Percentiles rank a stretch among this genome's conserved stretches.
Evolutionary conservation across 1,284 basidiomycete species (phyloP).

Genomic region (Ustilago shanxiensis): DNA sequence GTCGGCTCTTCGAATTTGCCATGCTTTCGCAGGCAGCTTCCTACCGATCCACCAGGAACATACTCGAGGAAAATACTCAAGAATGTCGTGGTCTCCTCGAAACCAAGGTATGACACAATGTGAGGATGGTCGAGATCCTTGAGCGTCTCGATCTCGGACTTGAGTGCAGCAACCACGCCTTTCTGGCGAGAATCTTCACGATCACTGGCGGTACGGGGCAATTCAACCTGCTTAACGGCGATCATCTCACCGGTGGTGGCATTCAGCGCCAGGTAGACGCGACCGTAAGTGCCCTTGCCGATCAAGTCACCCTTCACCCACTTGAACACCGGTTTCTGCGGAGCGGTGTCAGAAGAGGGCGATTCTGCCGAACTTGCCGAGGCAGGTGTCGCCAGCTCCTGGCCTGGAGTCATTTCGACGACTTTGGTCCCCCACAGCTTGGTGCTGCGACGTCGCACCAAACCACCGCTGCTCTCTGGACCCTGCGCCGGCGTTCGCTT

Average conservation of each 20-base stretch:
- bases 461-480: slow-evolving; percentile 72
- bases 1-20: slow-evolving; percentile 93
- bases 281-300: slow-evolving; percentile 95
- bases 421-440: slow-evolving; percentile 95
- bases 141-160: slow-evolving; percentile 90
- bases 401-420: slow-evolving; percentile 87
- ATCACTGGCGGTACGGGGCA: slow-evolving; percentile 89
- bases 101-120: slow-evolving; percentile 94
- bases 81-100: slow-evolving; percentile 87
- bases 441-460: slow-evolving; percentile 85
- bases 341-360: slow-evolving; percentile 56
- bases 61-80: slow-evolving; percentile 91
- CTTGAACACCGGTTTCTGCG: slow-evolving; percentile 79
- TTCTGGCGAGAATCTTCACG: slow-evolving; percentile 87
- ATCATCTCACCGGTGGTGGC: slow-evolving; percentile 99
- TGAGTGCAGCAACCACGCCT: slow-evolving; percentile 88
- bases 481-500: slow-evolving; percentile 69
- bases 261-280: slow-evolving; percentile 95
- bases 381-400: slow-evolving; percentile 67
- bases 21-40: slow-evolving; percentile 89
- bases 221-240: slow-evolving; percentile 98
- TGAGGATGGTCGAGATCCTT: slow-evolving; percentile 97
- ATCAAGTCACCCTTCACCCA: slow-evolving; percentile 99
- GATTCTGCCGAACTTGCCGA: slow-evolving; percentile 65
- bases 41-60: slow-evolving; percentile 92